These are phyloP conservation scores for Lonicera japonica DNA, from an alignment of 129 eudicot genomes.

Conservation along the genomic window DNA sequence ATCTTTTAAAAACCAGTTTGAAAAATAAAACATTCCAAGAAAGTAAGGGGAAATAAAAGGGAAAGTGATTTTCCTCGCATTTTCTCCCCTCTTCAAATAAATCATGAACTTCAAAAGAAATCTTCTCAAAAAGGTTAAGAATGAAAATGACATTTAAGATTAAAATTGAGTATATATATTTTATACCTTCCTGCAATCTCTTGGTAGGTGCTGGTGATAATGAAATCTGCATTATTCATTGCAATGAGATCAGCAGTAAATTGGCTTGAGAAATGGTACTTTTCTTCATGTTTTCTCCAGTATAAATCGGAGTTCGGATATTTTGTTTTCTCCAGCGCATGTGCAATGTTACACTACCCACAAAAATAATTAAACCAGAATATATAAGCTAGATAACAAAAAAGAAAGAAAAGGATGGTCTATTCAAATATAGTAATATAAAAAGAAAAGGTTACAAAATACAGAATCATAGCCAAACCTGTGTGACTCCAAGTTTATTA, in stretches of 20 bases:
- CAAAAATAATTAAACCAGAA: neutral
- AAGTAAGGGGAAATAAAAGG: no score
- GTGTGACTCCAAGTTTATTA: constrained; percentile 31
- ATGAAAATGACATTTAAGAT: no score
- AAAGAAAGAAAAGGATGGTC: neutral
- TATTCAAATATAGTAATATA: neutral
- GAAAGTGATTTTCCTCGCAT: no score
- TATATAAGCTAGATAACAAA: neutral
- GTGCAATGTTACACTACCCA: constrained; percentile 31
- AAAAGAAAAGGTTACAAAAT: neutral
- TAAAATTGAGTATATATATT: neutral
- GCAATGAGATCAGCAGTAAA: constrained; percentile 37
- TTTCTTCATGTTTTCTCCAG: constrained; percentile 31
- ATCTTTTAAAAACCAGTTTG: neutral
- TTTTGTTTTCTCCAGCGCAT: constrained; percentile 37
- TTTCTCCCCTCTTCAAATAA: no score
- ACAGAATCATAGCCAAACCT: constrained; percentile 14
- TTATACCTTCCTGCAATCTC: constrained; percentile 37
- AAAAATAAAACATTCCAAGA: neutral
- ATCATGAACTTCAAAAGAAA: no score
- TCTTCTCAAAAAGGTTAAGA: no score
- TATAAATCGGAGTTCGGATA: constrained; percentile 32
- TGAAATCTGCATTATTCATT: constrained; percentile 35
- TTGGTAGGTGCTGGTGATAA: constrained; percentile 38
- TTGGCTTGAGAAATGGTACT: constrained; percentile 39